Conservation (phyloP, 257 asterid genomes). For the Solanum chilense region DNA sequence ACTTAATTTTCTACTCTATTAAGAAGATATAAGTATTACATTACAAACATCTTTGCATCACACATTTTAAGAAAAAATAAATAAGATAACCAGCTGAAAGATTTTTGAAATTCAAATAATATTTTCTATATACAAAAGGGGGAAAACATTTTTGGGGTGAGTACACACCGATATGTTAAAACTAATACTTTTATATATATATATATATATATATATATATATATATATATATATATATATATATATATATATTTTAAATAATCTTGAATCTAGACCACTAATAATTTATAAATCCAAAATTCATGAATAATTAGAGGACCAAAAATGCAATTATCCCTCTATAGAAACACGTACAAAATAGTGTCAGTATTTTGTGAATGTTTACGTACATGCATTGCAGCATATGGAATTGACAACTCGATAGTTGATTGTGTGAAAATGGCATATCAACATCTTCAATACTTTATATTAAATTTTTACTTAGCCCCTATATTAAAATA, state of each 20-base stretch:
- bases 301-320: neutral
- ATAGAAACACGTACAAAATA: neutral
- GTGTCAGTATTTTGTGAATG: neutral
- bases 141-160: neutral
- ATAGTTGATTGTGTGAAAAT: neutral
- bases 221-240: neutral
- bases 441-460: neutral
- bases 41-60: too few species aligned
- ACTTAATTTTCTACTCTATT: neutral
- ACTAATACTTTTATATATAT: neutral
- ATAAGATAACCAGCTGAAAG: neutral
- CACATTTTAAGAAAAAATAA: neutral
- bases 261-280: neutral
- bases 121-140: neutral
- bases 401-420: neutral
- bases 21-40: neutral
- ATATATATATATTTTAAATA: neutral
- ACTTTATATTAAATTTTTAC: neutral
- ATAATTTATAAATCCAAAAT: neutral
- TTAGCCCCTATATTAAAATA: too few species aligned
- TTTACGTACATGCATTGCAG: neutral
- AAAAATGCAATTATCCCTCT: neutral
- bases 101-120: too few species aligned
- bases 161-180: neutral
- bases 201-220: neutral